Percentiles rank a stretch among this genome's conserved stretches.
Conservation (phyloP, 2,329 filamentous ascomycete genomes). For the Sporothrix mexicana region DNA sequence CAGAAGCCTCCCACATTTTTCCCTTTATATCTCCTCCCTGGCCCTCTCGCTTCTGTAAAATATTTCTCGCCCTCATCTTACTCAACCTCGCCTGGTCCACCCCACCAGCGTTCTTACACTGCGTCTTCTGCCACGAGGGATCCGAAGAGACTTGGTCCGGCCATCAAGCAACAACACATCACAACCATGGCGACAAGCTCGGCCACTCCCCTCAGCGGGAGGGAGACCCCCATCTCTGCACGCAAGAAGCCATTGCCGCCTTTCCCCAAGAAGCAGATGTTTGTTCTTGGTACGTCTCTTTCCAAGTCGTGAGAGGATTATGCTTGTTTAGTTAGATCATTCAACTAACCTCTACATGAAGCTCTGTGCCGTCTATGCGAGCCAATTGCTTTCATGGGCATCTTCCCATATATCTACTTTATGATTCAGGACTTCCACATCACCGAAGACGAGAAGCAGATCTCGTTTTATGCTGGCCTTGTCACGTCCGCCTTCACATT, state of each 20-base stretch:
- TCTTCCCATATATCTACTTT: slow-evolving; percentile 97
- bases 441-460: slow-evolving; percentile 76
- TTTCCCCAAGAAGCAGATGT: slow-evolving; percentile 48
- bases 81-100: background rate
- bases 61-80: background rate
- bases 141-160: too few relatives aligned
- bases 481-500: slow-evolving; percentile 96
- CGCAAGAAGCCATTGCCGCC: slow-evolving; percentile 41
- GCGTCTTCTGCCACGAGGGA: background rate
- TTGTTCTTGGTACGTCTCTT: slow-evolving; percentile 45
- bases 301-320: background rate
- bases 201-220: slow-evolving; percentile 17
- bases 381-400: slow-evolving; percentile 99
- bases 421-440: slow-evolving; percentile 94
- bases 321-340: background rate
- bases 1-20: background rate
- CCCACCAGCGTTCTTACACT: background rate
- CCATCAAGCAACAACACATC: background rate
- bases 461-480: slow-evolving; percentile 92
- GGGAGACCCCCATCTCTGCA: slow-evolving; percentile 14
- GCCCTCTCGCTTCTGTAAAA: background rate
- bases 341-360: slow-evolving; percentile 45
- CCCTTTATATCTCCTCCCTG: background rate
- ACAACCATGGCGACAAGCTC: slow-evolving; percentile 30
- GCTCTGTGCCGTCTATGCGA: slow-evolving; percentile 96